These are phyloP conservation scores for Fusarium sp. DNA, from an alignment of 2,329 filamentous ascomycete species.

Conservation along the genomic window DNA sequence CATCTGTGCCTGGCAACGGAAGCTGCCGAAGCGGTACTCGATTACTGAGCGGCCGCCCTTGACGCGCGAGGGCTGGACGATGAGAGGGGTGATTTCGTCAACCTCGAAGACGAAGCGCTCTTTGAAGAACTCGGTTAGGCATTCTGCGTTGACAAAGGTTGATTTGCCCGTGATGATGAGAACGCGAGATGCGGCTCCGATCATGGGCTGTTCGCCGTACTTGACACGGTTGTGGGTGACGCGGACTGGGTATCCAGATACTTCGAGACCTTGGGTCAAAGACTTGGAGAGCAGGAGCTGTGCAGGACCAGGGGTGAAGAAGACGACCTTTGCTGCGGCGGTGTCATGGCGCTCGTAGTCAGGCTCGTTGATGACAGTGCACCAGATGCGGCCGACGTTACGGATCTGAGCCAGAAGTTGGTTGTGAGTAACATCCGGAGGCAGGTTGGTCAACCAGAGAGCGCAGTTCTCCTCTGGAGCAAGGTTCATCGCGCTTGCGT, in stretches of 20 bases:
- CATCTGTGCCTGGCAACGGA: slow-evolving; percentile 65
- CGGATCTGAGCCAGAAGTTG: slow-evolving; percentile 60
- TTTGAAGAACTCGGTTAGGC: slow-evolving; percentile 57
- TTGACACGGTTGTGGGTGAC: slow-evolving; percentile 64
- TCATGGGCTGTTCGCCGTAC: slow-evolving; percentile 48
- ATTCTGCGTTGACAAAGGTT: slow-evolving; percentile 57
- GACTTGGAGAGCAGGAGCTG: slow-evolving; percentile 47
- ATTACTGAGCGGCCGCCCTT: slow-evolving; percentile 50
- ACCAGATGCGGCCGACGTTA: slow-evolving; percentile 63
- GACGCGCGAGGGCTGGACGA: slow-evolving; percentile 42
- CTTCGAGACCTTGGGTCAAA: slow-evolving; percentile 49
- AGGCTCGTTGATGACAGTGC: slow-evolving; percentile 64
- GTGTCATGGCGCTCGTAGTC: slow-evolving; percentile 52
- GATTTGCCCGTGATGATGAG: slow-evolving; percentile 62
- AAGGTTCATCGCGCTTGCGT: slow-evolving; percentile 52
- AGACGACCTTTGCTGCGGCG: slow-evolving; percentile 63
- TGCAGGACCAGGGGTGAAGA: slow-evolving; percentile 58
- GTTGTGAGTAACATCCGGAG: slow-evolving; percentile 55
- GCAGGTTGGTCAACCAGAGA: slow-evolving; percentile 65
- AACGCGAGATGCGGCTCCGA: slow-evolving; percentile 58
- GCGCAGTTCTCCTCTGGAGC: slow-evolving; percentile 58
- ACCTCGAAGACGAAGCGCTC: slow-evolving; percentile 60
- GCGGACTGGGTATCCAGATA: slow-evolving; percentile 53
- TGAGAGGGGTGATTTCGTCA: slow-evolving; percentile 54
- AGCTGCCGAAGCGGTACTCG: slow-evolving; percentile 67